Percentiles rank a stretch among this genome's conserved stretches.
These are phyloP conservation scores for Colletotrichum melonis DNA, from an alignment of 2,329 filamentous ascomycete genomes.

Conservation along the genomic window DNA sequence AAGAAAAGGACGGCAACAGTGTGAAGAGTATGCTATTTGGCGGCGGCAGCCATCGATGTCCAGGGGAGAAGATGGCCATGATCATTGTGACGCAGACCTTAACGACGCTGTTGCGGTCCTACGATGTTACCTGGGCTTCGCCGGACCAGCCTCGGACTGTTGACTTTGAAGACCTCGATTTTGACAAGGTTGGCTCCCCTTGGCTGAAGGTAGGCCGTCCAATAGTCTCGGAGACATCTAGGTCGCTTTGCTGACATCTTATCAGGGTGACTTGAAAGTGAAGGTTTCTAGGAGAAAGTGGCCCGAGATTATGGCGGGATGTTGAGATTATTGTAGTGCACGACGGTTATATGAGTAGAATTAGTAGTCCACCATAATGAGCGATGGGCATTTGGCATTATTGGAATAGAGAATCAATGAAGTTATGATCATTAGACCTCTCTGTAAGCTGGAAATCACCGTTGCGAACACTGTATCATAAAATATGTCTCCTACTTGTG, in stretches of 20 bases:
- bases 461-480: not conserved
- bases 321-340: not conserved
- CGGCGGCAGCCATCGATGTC: conserved; percentile 15
- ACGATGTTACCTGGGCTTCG: conserved; percentile 35
- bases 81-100: conserved; percentile 28
- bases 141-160: not conserved
- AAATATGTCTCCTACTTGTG: not conserved
- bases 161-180: conserved; percentile 30
- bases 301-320: not conserved
- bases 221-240: not conserved
- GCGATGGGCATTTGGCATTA: not conserved
- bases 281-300: not conserved
- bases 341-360: not conserved
- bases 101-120: conserved; percentile 34
- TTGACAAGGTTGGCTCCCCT: conserved; percentile 34
- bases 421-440: not conserved
- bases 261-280: conserved; percentile 12
- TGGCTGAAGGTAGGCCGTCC: conserved; percentile 28
- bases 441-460: not conserved
- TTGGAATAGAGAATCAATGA: too few species aligned
- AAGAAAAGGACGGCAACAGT: not conserved
- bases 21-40: conserved; percentile 22
- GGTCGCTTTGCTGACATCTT: not conserved
- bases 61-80: conserved; percentile 31
- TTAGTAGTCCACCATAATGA: not conserved